Evolutionary conservation across 768 basidiomycete species (phyloP), one percentile per base, ranked within the genome.

Genomic region (Serendipita vermifera): DNA sequence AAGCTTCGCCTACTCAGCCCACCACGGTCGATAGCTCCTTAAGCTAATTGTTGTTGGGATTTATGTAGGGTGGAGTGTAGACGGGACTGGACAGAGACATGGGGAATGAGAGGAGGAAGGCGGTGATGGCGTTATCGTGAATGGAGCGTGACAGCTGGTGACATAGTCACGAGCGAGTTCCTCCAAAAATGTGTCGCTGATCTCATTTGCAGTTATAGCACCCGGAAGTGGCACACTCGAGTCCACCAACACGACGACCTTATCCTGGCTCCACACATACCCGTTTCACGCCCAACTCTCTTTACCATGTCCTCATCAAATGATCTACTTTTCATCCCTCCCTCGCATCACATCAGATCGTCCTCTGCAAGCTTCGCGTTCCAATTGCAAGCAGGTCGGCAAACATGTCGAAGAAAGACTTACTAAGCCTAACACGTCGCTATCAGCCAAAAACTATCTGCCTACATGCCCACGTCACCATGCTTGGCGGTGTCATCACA

Each of bases 21-120:
- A 72, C 72, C 60, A 80, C 77, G 48, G 73, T 91, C 33, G 74
- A 76, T 3, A 93, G 91, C 65, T 83, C 86, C 3, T 77, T 96
- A 29, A 93, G 90, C 61, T 86, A 24, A 72, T 69, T 59, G 58
- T 60, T 67, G 62, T 72, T 70, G 54, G 72, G 84, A 60, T 72
- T 24, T 63, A 43, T 64, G 70, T 60, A 32, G 29, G 57, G 41
- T 26, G 27, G 60, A 51, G 48, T 32, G 33, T 38, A 3, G 46
- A 22, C 5, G 46, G 32, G 24, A 15, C 26, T 2, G 15, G 32
- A 15, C 22, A 51, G 15, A n/a, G 32, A 22, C 46, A n/a, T n/a
- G n/a, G n/a, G n/a, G n/a, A n/a, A n/a, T n/a, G n/a, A n/a, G n/a
- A n/a, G n/a, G n/a, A n/a, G n/a, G n/a, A n/a, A n/a, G n/a, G n/a